Conservation (phyloP, 148 eudicot species). For the Amaranthus cruentus region DNA sequence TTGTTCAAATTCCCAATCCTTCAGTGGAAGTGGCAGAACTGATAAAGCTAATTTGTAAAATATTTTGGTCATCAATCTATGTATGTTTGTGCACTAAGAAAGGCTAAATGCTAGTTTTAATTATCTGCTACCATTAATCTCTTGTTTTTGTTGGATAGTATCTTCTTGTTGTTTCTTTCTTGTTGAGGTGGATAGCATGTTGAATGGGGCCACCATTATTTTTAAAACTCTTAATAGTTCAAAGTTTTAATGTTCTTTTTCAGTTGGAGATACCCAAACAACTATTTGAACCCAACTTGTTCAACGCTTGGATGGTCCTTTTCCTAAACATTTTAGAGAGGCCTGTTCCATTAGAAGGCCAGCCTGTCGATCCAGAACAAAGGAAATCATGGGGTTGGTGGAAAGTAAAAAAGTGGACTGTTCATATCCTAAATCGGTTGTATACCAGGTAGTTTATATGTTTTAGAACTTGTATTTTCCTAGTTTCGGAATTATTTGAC, state of each 20-base stretch:
- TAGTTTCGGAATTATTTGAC: background rate
- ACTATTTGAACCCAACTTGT: constrained; percentile 76
- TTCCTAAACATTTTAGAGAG: constrained; percentile 86
- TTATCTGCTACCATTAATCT: background rate
- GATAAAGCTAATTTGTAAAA: constrained; percentile 95
- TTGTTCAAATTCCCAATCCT: constrained; percentile 73
- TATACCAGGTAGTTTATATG: constrained; percentile 62
- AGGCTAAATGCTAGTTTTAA: background rate
- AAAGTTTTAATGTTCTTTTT: constrained; percentile 5
- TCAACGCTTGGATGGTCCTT: constrained; percentile 96
- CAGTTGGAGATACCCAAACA: constrained; percentile 97
- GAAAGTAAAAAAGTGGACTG: constrained; percentile 99
- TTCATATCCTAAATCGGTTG: constrained; percentile 90
- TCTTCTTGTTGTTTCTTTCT: background rate
- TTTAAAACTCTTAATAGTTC: background rate
- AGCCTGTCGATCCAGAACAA: constrained; percentile 80
- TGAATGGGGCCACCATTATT: background rate
- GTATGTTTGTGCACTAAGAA: constrained; percentile 39
- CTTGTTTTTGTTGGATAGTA: background rate
- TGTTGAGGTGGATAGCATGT: background rate
- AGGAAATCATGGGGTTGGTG: constrained; percentile 99
- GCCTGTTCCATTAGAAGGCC: constrained; percentile 95
- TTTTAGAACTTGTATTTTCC: background rate
- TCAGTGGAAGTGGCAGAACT: constrained; percentile 83
- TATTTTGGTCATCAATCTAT: constrained; percentile 97